Evolutionary conservation across 768 basidiomycete genomes (phyloP).

Genomic region (Leccinum broughii): DNA sequence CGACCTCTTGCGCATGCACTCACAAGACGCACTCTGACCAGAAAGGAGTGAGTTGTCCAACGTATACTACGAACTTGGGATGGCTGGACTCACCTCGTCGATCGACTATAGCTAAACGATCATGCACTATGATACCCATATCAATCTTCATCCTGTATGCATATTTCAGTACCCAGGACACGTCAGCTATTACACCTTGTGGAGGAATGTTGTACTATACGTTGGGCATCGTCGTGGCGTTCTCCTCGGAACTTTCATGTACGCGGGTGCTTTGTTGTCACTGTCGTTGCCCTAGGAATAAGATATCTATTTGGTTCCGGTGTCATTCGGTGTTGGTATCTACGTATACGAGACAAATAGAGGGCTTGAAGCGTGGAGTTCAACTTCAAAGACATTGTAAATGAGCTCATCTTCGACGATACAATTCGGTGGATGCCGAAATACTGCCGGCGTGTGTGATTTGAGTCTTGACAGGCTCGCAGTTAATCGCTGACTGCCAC

Average conservation of each 20-base stretch:
- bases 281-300: slow-evolving; percentile 4
- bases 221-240: not conserved
- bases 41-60: slow-evolving; percentile 30
- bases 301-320: not conserved
- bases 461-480: no score
- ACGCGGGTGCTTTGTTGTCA: not conserved
- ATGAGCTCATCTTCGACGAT: no score
- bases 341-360: no score
- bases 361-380: no score
- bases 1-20: slow-evolving; percentile 60
- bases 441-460: no score
- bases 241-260: slow-evolving; percentile 1
- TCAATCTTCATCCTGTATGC: slow-evolving; percentile 33
- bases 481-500: no score
- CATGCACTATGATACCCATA: slow-evolving; percentile 33
- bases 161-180: slow-evolving; percentile 24
- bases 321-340: not conserved
- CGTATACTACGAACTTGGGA: not conserved
- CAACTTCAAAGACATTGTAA: no score
- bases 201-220: slow-evolving; percentile 22
- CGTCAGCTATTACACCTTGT: slow-evolving; percentile 5
- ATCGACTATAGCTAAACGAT: slow-evolving; percentile 17
- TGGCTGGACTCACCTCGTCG: slow-evolving; percentile 13
- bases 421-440: no score
- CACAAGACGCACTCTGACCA: slow-evolving; percentile 38